Evolutionary conservation across 768 basidiomycete species (phyloP).

Genomic region (Trametes coccinea): DNA sequence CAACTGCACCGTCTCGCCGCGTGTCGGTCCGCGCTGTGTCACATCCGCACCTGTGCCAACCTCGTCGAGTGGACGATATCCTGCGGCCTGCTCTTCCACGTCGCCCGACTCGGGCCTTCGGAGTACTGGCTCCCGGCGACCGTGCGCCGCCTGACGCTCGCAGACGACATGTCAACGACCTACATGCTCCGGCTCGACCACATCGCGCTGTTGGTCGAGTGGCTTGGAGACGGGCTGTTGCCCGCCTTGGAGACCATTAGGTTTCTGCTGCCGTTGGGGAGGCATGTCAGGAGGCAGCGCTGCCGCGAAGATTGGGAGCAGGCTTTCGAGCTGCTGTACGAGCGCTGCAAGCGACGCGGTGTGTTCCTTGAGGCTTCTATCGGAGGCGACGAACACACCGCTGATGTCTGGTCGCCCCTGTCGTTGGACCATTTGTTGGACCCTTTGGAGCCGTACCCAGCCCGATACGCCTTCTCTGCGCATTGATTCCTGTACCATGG

Average conservation of each 20-base stretch:
- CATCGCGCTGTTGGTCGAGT: background rate
- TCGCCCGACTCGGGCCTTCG: background rate
- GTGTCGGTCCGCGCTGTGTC: background rate
- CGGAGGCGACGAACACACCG: slow-evolving; percentile 16
- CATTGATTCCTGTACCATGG: background rate
- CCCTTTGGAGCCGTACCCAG: background rate
- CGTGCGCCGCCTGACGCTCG: slow-evolving; percentile 3
- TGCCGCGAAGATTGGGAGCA: slow-evolving; percentile 4
- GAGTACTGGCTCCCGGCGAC: background rate
- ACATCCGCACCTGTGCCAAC: background rate
- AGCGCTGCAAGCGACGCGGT: background rate
- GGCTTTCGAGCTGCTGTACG: background rate
- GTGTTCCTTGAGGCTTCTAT: slow-evolving; percentile 8
- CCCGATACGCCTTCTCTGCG: background rate
- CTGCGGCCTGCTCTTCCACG: background rate
- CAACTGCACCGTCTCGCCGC: background rate
- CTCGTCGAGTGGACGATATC: slow-evolving; percentile 14
- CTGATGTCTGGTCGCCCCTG: slow-evolving; percentile 2
- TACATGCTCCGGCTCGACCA: slow-evolving; percentile 4
- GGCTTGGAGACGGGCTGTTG: background rate
- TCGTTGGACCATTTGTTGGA: slow-evolving; percentile 2
- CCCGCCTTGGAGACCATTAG: slow-evolving; percentile 6
- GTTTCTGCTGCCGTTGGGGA: slow-evolving; percentile 14
- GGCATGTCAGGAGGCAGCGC: background rate
- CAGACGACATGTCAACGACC: background rate